A percentile compares a stretch with the other conserved stretches of the same genome.
phyloP scores from a whole-genome alignment of 768 basidiomycete genomes.

The Mycena galericulata region DNA sequence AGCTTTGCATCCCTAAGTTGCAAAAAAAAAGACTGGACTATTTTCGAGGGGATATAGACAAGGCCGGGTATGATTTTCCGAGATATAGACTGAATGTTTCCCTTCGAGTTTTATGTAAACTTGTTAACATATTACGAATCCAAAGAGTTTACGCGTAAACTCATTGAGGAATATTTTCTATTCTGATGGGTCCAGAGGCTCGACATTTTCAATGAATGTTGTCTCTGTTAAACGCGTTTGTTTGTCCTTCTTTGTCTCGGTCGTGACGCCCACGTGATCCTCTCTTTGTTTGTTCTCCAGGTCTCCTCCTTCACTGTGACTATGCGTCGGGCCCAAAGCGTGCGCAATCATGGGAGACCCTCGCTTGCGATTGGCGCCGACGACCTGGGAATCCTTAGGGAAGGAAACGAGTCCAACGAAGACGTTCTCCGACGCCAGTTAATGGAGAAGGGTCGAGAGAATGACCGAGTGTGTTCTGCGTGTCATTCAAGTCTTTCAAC shows the following conservation, averaged over 20 bases:
- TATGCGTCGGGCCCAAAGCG: constrained; percentile 76
- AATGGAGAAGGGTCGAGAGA: constrained; percentile 76
- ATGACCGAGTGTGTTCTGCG: constrained; percentile 65
- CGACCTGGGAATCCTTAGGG: constrained; percentile 71
- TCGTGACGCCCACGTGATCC: constrained; percentile 2
- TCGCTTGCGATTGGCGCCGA: constrained; percentile 64
- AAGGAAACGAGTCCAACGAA: constrained; percentile 69
- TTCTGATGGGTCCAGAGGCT: no score
- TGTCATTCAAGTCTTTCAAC: neutral
- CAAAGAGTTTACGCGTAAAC: no score
- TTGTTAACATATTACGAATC: no score
- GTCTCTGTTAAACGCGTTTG: neutral
- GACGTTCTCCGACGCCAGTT: constrained; percentile 73
- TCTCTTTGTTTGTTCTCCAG: neutral
- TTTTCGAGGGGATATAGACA: no score
- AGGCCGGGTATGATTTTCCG: no score
- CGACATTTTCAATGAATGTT: no score
- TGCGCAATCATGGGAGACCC: constrained; percentile 65
- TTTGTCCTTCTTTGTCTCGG: neutral
- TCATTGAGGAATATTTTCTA: no score
- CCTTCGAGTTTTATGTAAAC: no score
- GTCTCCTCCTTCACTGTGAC: neutral
- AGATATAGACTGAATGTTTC: no score
- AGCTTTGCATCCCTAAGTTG: no score
- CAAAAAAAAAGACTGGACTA: no score